Evolutionary conservation across 345 rosid genomes (phyloP), one percentile per base, ranked within the genome.

Genomic region (Citrus cavaleriei): DNA sequence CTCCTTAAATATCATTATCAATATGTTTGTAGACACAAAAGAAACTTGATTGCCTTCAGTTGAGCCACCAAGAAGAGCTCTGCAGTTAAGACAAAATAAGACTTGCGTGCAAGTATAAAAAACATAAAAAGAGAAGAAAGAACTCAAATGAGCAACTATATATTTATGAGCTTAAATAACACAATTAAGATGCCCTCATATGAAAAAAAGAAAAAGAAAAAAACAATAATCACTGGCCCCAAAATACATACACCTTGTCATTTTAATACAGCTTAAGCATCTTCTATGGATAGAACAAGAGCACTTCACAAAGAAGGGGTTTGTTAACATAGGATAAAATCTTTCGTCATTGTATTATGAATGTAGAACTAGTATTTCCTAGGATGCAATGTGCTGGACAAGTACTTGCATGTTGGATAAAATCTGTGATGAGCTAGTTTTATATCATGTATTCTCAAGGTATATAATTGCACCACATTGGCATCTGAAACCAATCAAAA

Each of bases 21-120:
- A 51, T 34, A 93, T 75, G 85, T 84, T 86, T 80, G 85, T 90
- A 27, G 97, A 88, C 27, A 90, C 86, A 67, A 93, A 88, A 46
- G 90, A 87, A 79, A 83, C 72, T 68, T 80, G 83, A 79, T 79
- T 68, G 73, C 81, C 90, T 74, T 85, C 86, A 16, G 85, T 72
- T 81, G 90, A 83, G 80, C 97, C 96, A 83, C 98, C 97, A 78
- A 95, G 86, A 84, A 87, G 85, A 81, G 91, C 88, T 79, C 99
- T 93, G 95, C 89, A 89, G 38, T 35, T 42, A 67, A 46, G 71
- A 76, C 76, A 78, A 69, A 59, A 63, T 38, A 32, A 42, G 77
- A 27, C 10, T 40, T 16, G 19, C 32, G 5, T 49, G 46, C 2
- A 22, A 19, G 78, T 28, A 81, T 37, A 68, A 74, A n/a, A 57